phyloP scores from a whole-genome alignment of 2,329 filamentous ascomycete genomes.

The Phyllosticta citribraziliensis region DNA sequence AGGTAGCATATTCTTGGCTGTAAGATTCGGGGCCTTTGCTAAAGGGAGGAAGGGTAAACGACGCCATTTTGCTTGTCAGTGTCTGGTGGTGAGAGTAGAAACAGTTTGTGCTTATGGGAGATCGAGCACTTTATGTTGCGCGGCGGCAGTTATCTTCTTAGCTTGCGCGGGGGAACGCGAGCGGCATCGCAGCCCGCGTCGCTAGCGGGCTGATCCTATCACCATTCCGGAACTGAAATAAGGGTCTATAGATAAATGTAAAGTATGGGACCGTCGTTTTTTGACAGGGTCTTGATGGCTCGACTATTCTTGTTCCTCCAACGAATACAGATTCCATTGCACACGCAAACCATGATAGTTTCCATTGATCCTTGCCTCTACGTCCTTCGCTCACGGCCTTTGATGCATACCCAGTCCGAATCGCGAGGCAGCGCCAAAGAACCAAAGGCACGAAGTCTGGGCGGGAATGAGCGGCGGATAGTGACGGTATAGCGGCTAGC shows the following conservation, averaged over 20 bases:
- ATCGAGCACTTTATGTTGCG: background rate
- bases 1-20: conserved; percentile 22
- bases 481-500: background rate
- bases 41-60: background rate
- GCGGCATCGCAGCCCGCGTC: background rate
- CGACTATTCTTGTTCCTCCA: background rate
- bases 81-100: background rate
- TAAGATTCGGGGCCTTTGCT: conserved; percentile 15
- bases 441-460: background rate
- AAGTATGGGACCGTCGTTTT: background rate
- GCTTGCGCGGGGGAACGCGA: background rate
- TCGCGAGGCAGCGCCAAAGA: background rate
- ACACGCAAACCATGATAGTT: background rate
- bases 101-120: background rate
- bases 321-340: background rate
- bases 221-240: background rate
- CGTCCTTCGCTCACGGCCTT: background rate
- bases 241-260: background rate
- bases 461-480: background rate
- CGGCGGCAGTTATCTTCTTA: background rate
- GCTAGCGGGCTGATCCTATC: background rate
- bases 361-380: background rate
- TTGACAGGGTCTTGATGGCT: background rate
- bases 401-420: background rate
- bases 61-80: background rate